Conservation (phyloP, 1,139 yeast genomes). For the Saccharomyces hybrid region DNA sequence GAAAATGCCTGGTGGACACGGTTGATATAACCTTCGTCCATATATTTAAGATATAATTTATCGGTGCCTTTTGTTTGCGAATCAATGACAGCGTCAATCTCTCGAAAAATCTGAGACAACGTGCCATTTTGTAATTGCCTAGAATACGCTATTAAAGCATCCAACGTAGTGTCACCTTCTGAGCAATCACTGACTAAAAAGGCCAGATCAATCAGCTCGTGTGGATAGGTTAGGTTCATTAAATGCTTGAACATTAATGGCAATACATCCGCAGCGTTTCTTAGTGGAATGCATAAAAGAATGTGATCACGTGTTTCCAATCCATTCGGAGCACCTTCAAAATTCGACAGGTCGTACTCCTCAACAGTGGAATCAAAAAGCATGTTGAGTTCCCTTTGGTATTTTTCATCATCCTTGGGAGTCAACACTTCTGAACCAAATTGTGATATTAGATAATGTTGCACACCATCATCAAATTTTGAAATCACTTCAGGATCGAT, state of each 20-base stretch:
- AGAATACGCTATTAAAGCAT: slow-evolving; percentile 56
- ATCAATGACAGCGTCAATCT: slow-evolving; percentile 49
- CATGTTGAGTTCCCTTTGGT: slow-evolving; percentile 22
- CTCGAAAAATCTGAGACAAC: slow-evolving; percentile 43
- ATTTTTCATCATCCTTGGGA: slow-evolving; percentile 20
- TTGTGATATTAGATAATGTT: slow-evolving; percentile 30
- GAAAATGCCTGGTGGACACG: slow-evolving; percentile 50
- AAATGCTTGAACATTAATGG: slow-evolving; percentile 79
- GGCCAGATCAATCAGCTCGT: slow-evolving; percentile 70
- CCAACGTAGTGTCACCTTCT: slow-evolving; percentile 64
- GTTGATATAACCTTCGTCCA: slow-evolving; percentile 58
- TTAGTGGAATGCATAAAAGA: slow-evolving; percentile 63
- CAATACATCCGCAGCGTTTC: slow-evolving; percentile 74
- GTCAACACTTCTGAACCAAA: slow-evolving; percentile 26
- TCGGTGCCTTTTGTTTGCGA: slow-evolving; percentile 48
- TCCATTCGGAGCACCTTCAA: slow-evolving; percentile 49
- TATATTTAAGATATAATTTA: slow-evolving; percentile 58
- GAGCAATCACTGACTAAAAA: slow-evolving; percentile 81
- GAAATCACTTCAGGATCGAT: slow-evolving; percentile 27
- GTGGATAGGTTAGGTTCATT: slow-evolving; percentile 82
- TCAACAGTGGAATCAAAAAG: slow-evolving; percentile 40
- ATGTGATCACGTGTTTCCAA: slow-evolving; percentile 54
- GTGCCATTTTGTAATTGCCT: slow-evolving; percentile 66
- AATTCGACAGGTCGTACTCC: slow-evolving; percentile 53
- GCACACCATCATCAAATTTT: slow-evolving; percentile 34